phyloP scores from a whole-genome alignment of 2,329 filamentous ascomycete species.

The Ascochyta lentis region DNA sequence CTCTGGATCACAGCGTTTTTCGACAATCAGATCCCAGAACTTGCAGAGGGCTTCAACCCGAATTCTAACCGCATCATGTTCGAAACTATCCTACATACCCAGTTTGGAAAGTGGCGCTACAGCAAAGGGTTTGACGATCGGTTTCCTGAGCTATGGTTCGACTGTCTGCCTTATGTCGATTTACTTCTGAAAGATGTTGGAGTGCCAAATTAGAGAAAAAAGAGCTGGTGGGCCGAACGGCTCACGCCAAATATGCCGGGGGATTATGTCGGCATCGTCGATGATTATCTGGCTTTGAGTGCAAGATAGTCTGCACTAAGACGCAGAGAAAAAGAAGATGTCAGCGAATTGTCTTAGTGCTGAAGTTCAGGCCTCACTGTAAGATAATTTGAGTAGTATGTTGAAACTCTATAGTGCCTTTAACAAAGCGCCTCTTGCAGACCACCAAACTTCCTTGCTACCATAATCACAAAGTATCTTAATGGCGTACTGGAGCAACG shows the following conservation, averaged over 20 bases:
- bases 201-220: slow-evolving; percentile 30
- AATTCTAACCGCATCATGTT: slow-evolving; percentile 22
- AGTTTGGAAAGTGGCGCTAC: slow-evolving; percentile 41
- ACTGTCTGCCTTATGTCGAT: slow-evolving; percentile 41
- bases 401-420: too few relatives aligned
- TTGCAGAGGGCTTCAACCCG: neutral
- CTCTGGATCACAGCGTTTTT: slow-evolving; percentile 68
- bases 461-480: too few relatives aligned
- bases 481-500: too few relatives aligned
- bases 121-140: slow-evolving; percentile 37
- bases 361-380: too few relatives aligned
- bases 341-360: too few relatives aligned
- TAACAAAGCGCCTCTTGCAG: too few relatives aligned
- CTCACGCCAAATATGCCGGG: slow-evolving; percentile 32
- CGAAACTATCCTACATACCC: slow-evolving; percentile 40
- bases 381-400: too few relatives aligned
- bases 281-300: slow-evolving; percentile 27
- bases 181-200: slow-evolving; percentile 37
- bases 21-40: slow-evolving; percentile 52
- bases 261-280: slow-evolving; percentile 36
- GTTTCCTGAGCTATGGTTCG: slow-evolving; percentile 41
- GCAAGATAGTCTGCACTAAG: neutral
- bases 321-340: too few relatives aligned
- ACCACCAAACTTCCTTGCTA: too few relatives aligned
- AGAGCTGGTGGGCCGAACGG: slow-evolving; percentile 29